phyloP scores from a whole-genome alignment of 163 green algal genomes.

The Coccomyxa subellipsoidea region DNA sequence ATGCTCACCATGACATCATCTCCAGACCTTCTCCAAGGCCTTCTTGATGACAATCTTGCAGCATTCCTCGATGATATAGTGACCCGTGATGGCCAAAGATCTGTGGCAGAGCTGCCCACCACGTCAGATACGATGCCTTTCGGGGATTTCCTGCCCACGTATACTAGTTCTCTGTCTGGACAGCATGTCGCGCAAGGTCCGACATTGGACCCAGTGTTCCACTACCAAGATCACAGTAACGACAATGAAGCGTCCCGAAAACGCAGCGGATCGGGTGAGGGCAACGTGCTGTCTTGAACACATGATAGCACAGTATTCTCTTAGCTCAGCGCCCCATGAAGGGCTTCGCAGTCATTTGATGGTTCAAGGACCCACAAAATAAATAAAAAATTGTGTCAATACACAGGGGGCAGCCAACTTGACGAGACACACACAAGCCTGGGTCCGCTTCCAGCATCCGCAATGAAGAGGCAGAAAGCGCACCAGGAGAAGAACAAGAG shows the following conservation, averaged over 20 bases:
- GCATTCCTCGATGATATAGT: background rate
- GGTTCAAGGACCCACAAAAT: too few species aligned
- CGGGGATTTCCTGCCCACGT: background rate
- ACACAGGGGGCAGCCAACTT: background rate
- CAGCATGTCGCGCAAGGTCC: background rate
- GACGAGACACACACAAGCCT: background rate
- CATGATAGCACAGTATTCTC: background rate
- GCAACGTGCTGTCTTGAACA: background rate
- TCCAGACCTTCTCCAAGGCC: background rate
- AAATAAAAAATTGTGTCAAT: too few species aligned
- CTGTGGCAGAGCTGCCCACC: background rate
- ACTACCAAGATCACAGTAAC: background rate
- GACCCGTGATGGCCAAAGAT: background rate
- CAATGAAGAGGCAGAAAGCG: background rate
- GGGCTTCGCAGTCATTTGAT: too few species aligned
- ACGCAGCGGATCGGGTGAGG: background rate
- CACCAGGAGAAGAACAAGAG: conserved; percentile 5
- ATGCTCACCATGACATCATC: background rate
- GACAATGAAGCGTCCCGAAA: background rate
- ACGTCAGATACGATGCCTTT: background rate
- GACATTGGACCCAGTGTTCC: background rate
- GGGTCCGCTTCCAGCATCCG: background rate
- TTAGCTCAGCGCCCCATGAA: too few species aligned
- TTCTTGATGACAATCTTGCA: background rate
- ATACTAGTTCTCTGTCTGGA: background rate